These are phyloP conservation scores for Fusarium protoensiforme DNA, from an alignment of 2,329 filamentous ascomycete species.

Conservation along the genomic window DNA sequence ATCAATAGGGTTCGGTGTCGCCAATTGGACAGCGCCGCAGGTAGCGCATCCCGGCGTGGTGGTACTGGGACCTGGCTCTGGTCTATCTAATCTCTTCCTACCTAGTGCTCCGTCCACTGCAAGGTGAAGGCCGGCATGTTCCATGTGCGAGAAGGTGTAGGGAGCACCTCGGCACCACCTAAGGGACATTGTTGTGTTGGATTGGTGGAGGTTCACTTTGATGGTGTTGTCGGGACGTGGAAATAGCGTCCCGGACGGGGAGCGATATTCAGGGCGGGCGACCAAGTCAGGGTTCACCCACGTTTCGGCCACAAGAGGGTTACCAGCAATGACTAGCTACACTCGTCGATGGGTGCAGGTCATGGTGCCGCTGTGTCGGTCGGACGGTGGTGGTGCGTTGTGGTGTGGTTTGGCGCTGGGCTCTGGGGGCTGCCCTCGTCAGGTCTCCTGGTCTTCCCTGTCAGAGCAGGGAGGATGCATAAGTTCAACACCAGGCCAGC, in stretches of 20 bases:
- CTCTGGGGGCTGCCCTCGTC: conserved; percentile 19
- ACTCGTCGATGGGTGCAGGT: conserved; percentile 18
- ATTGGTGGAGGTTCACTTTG: conserved; percentile 33
- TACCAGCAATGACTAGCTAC: conserved; percentile 10
- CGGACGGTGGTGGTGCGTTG: conserved; percentile 42
- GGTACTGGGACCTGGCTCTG: conserved; percentile 27
- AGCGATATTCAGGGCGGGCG: conserved; percentile 34
- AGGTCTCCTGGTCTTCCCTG: conserved; percentile 29
- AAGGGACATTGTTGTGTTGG: conserved; percentile 15
- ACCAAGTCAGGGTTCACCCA: conserved; percentile 31
- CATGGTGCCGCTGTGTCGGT: conserved; percentile 34
- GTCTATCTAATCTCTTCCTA: conserved; percentile 30
- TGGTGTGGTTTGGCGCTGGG: conserved; percentile 40
- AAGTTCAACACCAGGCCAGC: conserved; percentile 21
- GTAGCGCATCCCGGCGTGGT: conserved; percentile 33
- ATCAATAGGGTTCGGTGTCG: conserved; percentile 24
- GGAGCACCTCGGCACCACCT: conserved; percentile 6
- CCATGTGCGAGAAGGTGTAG: conserved; percentile 19
- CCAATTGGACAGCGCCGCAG: conserved; percentile 25
- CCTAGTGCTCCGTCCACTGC: background rate
- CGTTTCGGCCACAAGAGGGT: conserved; percentile 18
- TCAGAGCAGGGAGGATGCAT: conserved; percentile 23
- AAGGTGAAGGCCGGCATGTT: conserved; percentile 19
- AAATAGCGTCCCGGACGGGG: conserved; percentile 17
- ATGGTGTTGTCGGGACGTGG: conserved; percentile 27